Evolutionary conservation across 2,329 filamentous ascomycete genomes (phyloP).

Genomic region (Phialophora verrucosa): DNA sequence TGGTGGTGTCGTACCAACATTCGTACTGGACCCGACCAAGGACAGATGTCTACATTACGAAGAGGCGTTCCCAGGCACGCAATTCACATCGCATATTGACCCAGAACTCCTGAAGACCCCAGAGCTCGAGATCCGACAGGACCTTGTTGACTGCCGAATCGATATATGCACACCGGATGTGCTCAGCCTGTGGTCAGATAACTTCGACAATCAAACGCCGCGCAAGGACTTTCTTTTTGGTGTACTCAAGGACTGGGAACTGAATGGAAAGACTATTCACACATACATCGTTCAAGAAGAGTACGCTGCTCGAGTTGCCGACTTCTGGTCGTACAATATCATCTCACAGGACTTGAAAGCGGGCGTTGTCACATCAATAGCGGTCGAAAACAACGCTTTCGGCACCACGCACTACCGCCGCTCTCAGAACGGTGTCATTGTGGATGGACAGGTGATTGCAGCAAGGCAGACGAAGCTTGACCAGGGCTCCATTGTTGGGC

Average conservation of each 20-base stretch:
- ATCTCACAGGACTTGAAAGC: constrained; percentile 71
- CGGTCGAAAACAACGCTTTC: constrained; percentile 68
- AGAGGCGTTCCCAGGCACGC: constrained; percentile 64
- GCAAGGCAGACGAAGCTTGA: constrained; percentile 73
- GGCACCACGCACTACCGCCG: constrained; percentile 77
- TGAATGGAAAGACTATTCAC: constrained; percentile 97
- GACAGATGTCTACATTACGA: constrained; percentile 92
- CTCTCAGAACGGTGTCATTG: constrained; percentile 65
- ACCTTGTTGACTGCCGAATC: constrained; percentile 91
- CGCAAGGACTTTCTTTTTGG: constrained; percentile 88
- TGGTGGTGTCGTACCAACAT: constrained; percentile 76
- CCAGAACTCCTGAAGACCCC: constrained; percentile 75
- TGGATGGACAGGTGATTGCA: constrained; percentile 61
- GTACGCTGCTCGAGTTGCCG: constrained; percentile 85
- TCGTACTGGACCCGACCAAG: constrained; percentile 80
- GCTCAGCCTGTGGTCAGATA: constrained; percentile 92
- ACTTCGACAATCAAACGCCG: constrained; percentile 93
- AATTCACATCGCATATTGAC: constrained; percentile 67
- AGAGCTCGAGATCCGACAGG: constrained; percentile 81
- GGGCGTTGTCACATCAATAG: constrained; percentile 34
- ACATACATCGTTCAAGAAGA: constrained; percentile 81
- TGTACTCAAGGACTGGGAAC: constrained; percentile 92
- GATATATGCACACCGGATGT: constrained; percentile 98
- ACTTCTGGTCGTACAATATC: constrained; percentile 86
- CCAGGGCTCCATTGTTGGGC: constrained; percentile 75